phyloP scores from a whole-genome alignment of 1,139 yeast genomes.

The Diutina sp. region DNA sequence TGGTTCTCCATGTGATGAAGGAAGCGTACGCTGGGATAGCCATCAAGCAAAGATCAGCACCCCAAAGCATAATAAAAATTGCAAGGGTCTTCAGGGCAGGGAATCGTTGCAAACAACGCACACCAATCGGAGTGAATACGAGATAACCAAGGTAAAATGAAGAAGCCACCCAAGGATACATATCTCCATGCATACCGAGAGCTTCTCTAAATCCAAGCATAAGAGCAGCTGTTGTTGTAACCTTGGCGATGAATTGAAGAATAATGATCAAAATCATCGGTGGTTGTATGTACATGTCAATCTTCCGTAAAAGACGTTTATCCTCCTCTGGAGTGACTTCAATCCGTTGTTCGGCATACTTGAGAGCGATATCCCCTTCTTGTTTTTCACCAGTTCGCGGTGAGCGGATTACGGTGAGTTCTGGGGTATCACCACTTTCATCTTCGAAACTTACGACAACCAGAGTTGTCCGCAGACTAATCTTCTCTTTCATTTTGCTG shows the following conservation, averaged over 20 bases:
- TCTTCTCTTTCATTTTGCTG: not conserved
- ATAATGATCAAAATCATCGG: conserved; percentile 42
- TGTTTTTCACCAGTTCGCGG: not conserved
- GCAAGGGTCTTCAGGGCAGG: conserved; percentile 6
- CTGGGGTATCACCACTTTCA: not conserved
- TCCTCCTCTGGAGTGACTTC: conserved; percentile 4
- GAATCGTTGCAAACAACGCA: conserved; percentile 5
- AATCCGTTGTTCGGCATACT: not conserved
- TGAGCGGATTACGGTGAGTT: not conserved
- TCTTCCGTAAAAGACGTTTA: conserved; percentile 17
- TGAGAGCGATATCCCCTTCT: not conserved
- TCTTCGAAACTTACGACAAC: not conserved
- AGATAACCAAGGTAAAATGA: conserved; percentile 6
- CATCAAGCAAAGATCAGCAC: conserved; percentile 5
- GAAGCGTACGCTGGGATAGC: conserved; percentile 17
- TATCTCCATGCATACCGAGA: conserved; percentile 5
- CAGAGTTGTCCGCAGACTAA: not conserved
- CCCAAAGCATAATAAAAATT: conserved; percentile 6
- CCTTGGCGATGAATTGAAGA: conserved; percentile 55
- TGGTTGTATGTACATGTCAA: conserved; percentile 42
- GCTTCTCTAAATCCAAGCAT: conserved; percentile 14
- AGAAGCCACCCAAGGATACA: conserved; percentile 5
- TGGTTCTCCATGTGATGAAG: conserved; percentile 18
- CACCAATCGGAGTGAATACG: conserved; percentile 6
- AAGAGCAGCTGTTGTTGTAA: conserved; percentile 45